Evolutionary conservation across 441 rosid species (phyloP).

Genomic region (Cnidoscolus chayamansa): DNA sequence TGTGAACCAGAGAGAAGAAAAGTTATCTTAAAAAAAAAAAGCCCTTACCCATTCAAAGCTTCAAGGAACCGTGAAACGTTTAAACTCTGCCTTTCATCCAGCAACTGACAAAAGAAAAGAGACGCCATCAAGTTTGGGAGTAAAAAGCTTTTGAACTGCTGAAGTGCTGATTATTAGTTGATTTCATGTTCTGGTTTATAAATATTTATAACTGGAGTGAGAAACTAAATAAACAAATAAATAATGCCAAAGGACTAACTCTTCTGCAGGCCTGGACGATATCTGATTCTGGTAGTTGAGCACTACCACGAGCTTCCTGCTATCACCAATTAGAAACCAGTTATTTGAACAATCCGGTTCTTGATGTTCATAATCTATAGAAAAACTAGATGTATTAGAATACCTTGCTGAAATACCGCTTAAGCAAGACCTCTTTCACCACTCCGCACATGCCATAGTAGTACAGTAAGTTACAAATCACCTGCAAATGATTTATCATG

Average conservation of each 20-base stretch:
- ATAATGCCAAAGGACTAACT: conserved; percentile 40
- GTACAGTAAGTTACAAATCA: conserved; percentile 75
- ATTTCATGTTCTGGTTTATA: not conserved
- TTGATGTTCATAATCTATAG: not conserved
- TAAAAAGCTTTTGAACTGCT: not conserved
- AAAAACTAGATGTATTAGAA: conserved; percentile 15
- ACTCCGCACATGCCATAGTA: conserved; percentile 91
- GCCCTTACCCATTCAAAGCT: conserved; percentile 70
- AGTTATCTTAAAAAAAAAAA: conserved; percentile 7
- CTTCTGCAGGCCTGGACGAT: conserved; percentile 78
- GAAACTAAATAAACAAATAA: conserved; percentile 14
- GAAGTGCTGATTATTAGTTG: not conserved
- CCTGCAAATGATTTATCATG: conserved; percentile 41
- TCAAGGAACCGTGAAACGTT: conserved; percentile 76
- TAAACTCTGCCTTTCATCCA: conserved; percentile 75
- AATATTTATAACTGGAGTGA: not conserved
- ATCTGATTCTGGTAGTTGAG: conserved; percentile 77
- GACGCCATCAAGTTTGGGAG: conserved; percentile 5
- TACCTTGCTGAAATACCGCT: conserved; percentile 96
- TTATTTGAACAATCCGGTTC: conserved; percentile 15
- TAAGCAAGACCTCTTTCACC: conserved; percentile 78
- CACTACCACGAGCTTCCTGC: conserved; percentile 83
- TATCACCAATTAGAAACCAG: conserved; percentile 23
- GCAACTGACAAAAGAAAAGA: conserved; percentile 46
- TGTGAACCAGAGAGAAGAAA: not conserved